Conservation (phyloP, 192 early-diverging fungal genomes). For the Rhizoclosmatium sp. region DNA sequence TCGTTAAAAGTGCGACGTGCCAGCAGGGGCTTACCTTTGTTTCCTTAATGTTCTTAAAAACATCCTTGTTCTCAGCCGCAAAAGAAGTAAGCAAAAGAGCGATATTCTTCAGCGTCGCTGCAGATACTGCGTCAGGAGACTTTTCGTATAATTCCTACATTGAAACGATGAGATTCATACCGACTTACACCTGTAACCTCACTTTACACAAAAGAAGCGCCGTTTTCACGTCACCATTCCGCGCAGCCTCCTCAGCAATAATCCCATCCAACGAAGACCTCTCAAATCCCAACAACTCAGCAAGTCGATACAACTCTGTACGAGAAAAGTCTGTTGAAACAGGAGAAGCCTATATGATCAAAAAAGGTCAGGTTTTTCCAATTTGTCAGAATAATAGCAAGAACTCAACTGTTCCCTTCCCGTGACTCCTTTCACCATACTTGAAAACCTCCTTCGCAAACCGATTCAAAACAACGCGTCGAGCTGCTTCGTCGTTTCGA, state of each 20-base stretch:
- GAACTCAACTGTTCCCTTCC: slow-evolving; percentile 24
- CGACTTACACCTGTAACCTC: not conserved
- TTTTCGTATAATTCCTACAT: slow-evolving; percentile 53
- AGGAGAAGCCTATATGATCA: too few relatives aligned
- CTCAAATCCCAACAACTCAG: slow-evolving; percentile 55
- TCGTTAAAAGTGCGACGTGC: not conserved
- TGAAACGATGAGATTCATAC: not conserved
- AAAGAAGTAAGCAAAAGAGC: slow-evolving; percentile 43
- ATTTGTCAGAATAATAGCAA: not conserved
- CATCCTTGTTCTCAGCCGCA: slow-evolving; percentile 45
- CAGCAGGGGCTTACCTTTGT: not conserved
- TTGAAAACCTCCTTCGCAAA: slow-evolving; percentile 54
- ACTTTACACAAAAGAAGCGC: slow-evolving; percentile 54
- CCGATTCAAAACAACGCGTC: slow-evolving; percentile 37
- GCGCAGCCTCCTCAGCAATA: slow-evolving; percentile 66
- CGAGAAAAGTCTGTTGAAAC: slow-evolving; percentile 30
- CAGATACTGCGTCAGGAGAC: slow-evolving; percentile 43
- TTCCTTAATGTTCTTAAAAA: slow-evolving; percentile 46
- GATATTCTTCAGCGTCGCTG: slow-evolving; percentile 43
- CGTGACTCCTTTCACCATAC: slow-evolving; percentile 32
- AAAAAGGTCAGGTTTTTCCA: not conserved
- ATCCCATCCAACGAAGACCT: slow-evolving; percentile 52
- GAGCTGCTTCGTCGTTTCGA: slow-evolving; percentile 17
- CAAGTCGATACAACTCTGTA: slow-evolving; percentile 47
- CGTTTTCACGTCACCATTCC: slow-evolving; percentile 59